phyloP scores from a whole-genome alignment of 768 basidiomycete species.

The Lentinula boryana region DNA sequence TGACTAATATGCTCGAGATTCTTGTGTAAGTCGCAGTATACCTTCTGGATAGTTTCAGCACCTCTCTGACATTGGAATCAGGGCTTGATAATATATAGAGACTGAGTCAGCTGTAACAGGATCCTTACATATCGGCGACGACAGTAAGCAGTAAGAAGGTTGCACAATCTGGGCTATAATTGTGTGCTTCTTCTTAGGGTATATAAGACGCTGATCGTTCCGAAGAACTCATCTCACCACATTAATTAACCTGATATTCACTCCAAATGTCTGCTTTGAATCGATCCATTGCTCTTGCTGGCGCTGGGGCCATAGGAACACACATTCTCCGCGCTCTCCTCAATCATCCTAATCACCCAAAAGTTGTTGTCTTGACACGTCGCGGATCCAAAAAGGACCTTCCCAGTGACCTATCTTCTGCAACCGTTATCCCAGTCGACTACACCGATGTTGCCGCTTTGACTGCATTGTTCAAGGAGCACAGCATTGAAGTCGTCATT shows the following conservation, averaged over 20 bases:
- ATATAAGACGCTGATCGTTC: background rate
- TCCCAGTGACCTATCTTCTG: background rate
- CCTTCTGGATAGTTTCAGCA: too few relatives aligned
- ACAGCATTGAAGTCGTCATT: constrained; percentile 29
- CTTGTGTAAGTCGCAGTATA: too few relatives aligned
- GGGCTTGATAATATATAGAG: too few relatives aligned
- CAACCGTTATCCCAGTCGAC: constrained; percentile 10
- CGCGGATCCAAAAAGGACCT: background rate
- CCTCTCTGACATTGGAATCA: too few relatives aligned
- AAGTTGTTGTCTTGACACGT: background rate
- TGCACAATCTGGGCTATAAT: too few relatives aligned
- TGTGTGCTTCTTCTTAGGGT: background rate
- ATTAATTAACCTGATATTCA: background rate
- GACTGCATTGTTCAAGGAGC: constrained; percentile 19
- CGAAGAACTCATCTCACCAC: background rate
- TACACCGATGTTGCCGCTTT: constrained; percentile 20
- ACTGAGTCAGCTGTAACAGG: too few relatives aligned
- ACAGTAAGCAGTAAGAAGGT: too few relatives aligned
- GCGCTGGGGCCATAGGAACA: background rate
- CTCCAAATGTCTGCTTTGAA: background rate
- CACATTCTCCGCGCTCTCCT: background rate
- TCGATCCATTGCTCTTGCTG: background rate
- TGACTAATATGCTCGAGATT: too few relatives aligned
- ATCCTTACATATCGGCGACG: too few relatives aligned
- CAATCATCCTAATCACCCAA: background rate